These are phyloP conservation scores for Podospora conica DNA, from an alignment of 495 filamentous ascomycete genomes.

Conservation along the genomic window DNA sequence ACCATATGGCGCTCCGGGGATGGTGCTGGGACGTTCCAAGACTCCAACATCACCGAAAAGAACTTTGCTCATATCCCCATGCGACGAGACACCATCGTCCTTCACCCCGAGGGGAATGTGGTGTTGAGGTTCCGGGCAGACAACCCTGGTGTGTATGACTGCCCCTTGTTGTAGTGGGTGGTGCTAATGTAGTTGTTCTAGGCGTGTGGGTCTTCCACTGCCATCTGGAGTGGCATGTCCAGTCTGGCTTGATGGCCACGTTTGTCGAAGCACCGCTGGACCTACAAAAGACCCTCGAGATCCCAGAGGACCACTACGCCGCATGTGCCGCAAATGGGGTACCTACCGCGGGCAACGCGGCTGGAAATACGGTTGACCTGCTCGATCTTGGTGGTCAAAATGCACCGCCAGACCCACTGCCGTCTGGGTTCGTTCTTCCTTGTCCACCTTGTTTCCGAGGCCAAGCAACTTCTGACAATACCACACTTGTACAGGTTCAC, in stretches of 20 bases:
- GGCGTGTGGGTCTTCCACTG: slow-evolving; percentile 49
- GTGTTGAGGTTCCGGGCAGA: slow-evolving; percentile 32
- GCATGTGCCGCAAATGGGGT: slow-evolving; percentile 50
- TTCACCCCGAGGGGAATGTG: slow-evolving; percentile 33
- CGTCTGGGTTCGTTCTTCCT: slow-evolving; percentile 47
- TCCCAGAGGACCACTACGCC: slow-evolving; percentile 58
- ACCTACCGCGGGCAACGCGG: slow-evolving; percentile 64
- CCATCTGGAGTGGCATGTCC: slow-evolving; percentile 49
- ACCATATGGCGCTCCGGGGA: slow-evolving; percentile 39
- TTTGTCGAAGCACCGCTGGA: slow-evolving; percentile 56
- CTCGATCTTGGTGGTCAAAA: slow-evolving; percentile 62
- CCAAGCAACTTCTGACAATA: not conserved
- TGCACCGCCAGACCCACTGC: slow-evolving; percentile 48
- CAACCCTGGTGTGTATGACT: slow-evolving; percentile 35
- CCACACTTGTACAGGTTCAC: slow-evolving; percentile 48
- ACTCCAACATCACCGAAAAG: slow-evolving; percentile 20
- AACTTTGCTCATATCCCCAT: slow-evolving; percentile 32
- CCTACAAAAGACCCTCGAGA: slow-evolving; percentile 43
- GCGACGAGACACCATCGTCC: slow-evolving; percentile 45
- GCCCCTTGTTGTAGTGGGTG: not conserved
- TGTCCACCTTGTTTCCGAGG: not conserved
- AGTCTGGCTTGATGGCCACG: slow-evolving; percentile 48
- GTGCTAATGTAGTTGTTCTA: not conserved
- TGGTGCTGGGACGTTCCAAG: slow-evolving; percentile 42
- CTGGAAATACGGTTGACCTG: slow-evolving; percentile 57